Evolutionary conservation across 345 rosid genomes (phyloP), one percentile per base, ranked within the genome.

Genomic region (Gossypium australe): DNA sequence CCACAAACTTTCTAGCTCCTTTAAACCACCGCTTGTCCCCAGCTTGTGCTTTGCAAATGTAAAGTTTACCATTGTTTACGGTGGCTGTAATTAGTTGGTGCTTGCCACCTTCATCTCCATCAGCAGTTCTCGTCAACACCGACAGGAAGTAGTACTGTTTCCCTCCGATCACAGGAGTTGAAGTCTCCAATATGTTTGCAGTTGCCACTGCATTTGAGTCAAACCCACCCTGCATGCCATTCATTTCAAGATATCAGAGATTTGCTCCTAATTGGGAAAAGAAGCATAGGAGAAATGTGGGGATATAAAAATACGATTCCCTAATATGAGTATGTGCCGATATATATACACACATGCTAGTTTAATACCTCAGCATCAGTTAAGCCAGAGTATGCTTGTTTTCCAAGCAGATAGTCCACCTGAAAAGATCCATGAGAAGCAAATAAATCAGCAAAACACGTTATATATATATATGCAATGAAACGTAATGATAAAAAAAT

Each of bases 361-460:
- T 45, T 45, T 17, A 6, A 53, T 56, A 56, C 59, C 59, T 56
- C 59, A 18, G 59, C 59, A 18, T 56, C 59, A 8, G 59, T 56
- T n/a, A 18, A 56, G 59, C 59, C 59, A 18, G 59, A 56, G 25
- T 56, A 56, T 9, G 25, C 59, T 18, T 56, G 59, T 56, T 56
- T 56, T 56, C 59, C 59, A 56, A 56, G 59, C 25, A 56, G 59
- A 56, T 56, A 56, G 59, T 56, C 59, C 59, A 56, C 59, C 24
- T 56, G 9, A 22, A 56, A 56, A 56, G 24, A n/a, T 18, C 11
- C 59, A 18, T 18, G 59, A 56, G 59, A 56, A 56, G 59, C 59
- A 56, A n/a, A 56, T n/a, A n/a, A 56, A 56, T 56, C 25, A 56
- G 22, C 10, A 57, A 22, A 9, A 3, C 29, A 57, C 12, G 12